A percentile compares a stretch with the other conserved stretches of the same genome.
Conservation (phyloP, 352 stramenopile species). For the Plasmopara viticola region DNA sequence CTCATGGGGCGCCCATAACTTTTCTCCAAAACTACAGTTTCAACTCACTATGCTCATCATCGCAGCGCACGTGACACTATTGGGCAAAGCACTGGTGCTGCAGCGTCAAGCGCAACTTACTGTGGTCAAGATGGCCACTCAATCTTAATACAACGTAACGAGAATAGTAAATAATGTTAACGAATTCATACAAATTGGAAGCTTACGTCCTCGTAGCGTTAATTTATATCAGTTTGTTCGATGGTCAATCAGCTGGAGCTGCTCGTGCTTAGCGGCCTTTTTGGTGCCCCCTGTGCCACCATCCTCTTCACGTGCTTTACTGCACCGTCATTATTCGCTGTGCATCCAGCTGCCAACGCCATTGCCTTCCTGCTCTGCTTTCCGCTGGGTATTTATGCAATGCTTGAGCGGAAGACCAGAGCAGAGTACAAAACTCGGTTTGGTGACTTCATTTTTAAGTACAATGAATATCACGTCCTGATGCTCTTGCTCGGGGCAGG, state of each 20-base stretch:
- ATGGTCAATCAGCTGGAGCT: constrained; percentile 59
- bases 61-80: constrained; percentile 40
- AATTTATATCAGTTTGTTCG: background rate
- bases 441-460: background rate
- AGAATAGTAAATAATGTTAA: background rate
- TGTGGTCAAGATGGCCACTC: constrained; percentile 9
- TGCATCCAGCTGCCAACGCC: constrained; percentile 57
- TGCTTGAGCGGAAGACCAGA: constrained; percentile 48
- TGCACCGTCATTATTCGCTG: constrained; percentile 42
- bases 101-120: constrained; percentile 14
- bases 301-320: constrained; percentile 37
- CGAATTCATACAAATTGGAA: too few relatives aligned
- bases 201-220: too few relatives aligned
- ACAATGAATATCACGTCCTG: background rate
- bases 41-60: constrained; percentile 43
- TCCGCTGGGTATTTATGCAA: constrained; percentile 50
- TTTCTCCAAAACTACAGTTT: constrained; percentile 34
- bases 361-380: constrained; percentile 58
- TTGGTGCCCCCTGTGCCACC: constrained; percentile 37
- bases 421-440: constrained; percentile 43
- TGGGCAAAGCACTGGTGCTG: constrained; percentile 29
- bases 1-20: constrained; percentile 28
- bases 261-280: constrained; percentile 42
- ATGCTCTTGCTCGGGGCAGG: constrained; percentile 11
- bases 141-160: constrained; percentile 3